These are phyloP conservation scores for Lichtheimia hyalospora DNA, from an alignment of 371 early-diverging fungal species.

Conservation along the genomic window DNA sequence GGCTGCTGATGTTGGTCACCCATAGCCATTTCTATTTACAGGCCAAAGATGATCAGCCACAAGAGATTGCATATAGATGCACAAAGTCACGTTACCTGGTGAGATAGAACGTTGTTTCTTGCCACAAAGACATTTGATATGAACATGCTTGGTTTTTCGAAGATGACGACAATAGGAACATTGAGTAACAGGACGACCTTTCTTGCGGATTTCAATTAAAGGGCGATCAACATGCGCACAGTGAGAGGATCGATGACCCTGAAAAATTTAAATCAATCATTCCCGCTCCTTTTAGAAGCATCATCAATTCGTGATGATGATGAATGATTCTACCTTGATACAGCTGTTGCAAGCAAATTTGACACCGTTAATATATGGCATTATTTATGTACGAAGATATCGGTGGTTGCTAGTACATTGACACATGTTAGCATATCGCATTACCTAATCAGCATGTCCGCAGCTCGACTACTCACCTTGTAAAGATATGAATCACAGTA, in stretches of 20 bases:
- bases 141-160: conserved; percentile 73
- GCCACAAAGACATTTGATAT: conserved; percentile 73
- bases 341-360: conserved; percentile 35
- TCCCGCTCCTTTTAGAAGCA: background rate
- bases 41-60: background rate
- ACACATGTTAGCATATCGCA: background rate
- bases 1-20: background rate
- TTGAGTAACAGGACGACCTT: conserved; percentile 81
- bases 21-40: background rate
- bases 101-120: conserved; percentile 8
- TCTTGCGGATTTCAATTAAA: conserved; percentile 70
- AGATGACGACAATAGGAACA: conserved; percentile 76
- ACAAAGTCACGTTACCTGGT: conserved; percentile 2
- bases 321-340: conserved; percentile 26
- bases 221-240: conserved; percentile 67
- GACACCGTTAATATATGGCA: conserved; percentile 25
- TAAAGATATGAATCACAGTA: too few relatives aligned
- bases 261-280: conserved; percentile 3
- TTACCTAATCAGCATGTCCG: background rate
- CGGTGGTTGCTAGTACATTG: background rate
- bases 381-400: background rate
- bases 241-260: conserved; percentile 68
- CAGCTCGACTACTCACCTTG: background rate
- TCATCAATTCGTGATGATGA: background rate
- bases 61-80: background rate